phyloP scores from a whole-genome alignment of 1,139 yeast genomes.

The Insectozyma bohioensis region DNA sequence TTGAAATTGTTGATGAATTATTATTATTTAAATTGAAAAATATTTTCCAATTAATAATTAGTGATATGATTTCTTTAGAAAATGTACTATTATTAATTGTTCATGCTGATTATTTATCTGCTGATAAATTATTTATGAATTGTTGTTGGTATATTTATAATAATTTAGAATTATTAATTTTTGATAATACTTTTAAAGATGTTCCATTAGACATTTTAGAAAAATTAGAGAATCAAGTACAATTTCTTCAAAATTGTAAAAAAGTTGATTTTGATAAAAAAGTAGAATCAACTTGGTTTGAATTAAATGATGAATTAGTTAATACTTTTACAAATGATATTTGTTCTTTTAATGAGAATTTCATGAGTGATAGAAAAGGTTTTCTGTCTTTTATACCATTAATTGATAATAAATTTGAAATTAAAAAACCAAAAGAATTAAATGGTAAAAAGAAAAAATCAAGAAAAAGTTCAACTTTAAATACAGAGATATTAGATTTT shows the following conservation, averaged over 20 bases:
- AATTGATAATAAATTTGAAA: slow-evolving; percentile 37
- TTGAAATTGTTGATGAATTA: slow-evolving; percentile 65
- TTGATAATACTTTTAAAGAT: slow-evolving; percentile 41
- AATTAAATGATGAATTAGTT: slow-evolving; percentile 23
- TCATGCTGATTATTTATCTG: slow-evolving; percentile 51
- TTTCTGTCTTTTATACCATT: slow-evolving; percentile 46
- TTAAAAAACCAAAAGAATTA: slow-evolving; percentile 15
- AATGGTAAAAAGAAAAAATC: slow-evolving; percentile 24
- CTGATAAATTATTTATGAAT: slow-evolving; percentile 54
- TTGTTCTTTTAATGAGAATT: slow-evolving; percentile 29
- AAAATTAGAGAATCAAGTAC: slow-evolving; percentile 30
- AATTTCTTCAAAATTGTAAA: slow-evolving; percentile 30
- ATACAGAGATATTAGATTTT: slow-evolving; percentile 23
- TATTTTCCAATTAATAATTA: slow-evolving; percentile 60
- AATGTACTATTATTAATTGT: slow-evolving; percentile 58
- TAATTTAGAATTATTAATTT: slow-evolving; percentile 63
- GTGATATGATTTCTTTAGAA: slow-evolving; percentile 58
- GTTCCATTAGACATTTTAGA: slow-evolving; percentile 27
- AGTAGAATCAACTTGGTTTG: slow-evolving; percentile 1
- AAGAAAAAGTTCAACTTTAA: slow-evolving; percentile 28
- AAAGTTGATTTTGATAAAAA: slow-evolving; percentile 19
- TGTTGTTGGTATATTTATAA: slow-evolving; percentile 70
- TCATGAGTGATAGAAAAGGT: slow-evolving; percentile 48
- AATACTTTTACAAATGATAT: slow-evolving; percentile 18
- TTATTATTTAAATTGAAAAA: slow-evolving; percentile 59